phyloP scores from a whole-genome alignment of 169 alveolate species.

The Plasmodium ovale region DNA sequence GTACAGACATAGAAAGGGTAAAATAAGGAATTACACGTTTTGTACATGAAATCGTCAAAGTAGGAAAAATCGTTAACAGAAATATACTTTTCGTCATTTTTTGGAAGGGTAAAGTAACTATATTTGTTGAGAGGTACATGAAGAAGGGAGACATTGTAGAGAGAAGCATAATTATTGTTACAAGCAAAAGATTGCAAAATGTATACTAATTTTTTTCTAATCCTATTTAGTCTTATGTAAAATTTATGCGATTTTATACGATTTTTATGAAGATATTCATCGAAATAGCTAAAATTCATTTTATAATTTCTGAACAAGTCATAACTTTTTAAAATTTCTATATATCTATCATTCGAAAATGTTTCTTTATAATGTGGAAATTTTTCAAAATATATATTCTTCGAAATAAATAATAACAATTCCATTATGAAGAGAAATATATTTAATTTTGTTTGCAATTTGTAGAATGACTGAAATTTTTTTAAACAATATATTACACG shows the following conservation, averaged over 20 bases:
- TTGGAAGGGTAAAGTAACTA: constrained; percentile 40
- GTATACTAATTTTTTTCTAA: background rate
- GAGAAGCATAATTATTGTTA: constrained; percentile 7
- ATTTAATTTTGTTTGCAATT: constrained; percentile 38
- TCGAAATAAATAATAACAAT: constrained; percentile 54
- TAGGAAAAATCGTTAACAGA: background rate
- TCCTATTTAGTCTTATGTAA: constrained; percentile 10
- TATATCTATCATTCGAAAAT: constrained; percentile 40
- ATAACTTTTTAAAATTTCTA: constrained; percentile 54
- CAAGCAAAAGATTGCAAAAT: constrained; percentile 18
- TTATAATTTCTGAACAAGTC: background rate
- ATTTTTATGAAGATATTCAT: constrained; percentile 23
- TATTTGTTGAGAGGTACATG: constrained; percentile 5
- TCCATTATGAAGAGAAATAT: constrained; percentile 26
- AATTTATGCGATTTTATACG: constrained; percentile 21
- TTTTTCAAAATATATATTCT: constrained; percentile 66
- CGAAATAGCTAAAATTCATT: constrained; percentile 31
- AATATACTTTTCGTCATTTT: constrained; percentile 11
- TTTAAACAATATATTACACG: background rate
- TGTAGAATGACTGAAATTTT: constrained; percentile 23
- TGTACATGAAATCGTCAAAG: constrained; percentile 15
- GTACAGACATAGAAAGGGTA: constrained; percentile 46
- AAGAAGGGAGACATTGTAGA: constrained; percentile 26
- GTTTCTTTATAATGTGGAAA: constrained; percentile 69
- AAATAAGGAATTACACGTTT: background rate